Percentiles rank a stretch among this genome's conserved stretches.
These are phyloP conservation scores for Nicotiana attenuata DNA, from an alignment of 257 asterid genomes.

Conservation along the genomic window DNA sequence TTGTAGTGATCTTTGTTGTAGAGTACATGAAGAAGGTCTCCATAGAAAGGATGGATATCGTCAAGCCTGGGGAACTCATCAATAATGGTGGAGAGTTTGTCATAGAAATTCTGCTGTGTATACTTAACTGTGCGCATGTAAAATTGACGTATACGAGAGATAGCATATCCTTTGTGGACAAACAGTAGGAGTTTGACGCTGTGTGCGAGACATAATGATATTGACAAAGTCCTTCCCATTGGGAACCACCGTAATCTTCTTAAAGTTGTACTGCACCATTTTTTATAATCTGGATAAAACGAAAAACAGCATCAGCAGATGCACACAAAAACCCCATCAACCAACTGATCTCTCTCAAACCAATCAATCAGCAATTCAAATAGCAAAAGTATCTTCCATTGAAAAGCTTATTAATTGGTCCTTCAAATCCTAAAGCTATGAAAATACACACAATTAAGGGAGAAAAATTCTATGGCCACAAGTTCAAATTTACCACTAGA, in stretches of 20 bases:
- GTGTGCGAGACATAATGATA: slow-evolving; percentile 90
- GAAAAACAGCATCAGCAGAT: background rate
- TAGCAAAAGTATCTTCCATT: background rate
- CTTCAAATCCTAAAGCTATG: background rate
- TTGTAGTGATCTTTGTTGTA: slow-evolving; percentile 95
- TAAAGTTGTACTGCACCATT: slow-evolving; percentile 97
- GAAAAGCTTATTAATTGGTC: background rate
- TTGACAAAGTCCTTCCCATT: slow-evolving; percentile 85
- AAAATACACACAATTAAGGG: background rate
- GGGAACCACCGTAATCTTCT: slow-evolving; percentile 88
- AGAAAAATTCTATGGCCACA: background rate
- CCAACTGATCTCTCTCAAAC: background rate
- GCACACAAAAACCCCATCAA: background rate
- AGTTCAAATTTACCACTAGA: background rate
- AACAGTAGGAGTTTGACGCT: slow-evolving; percentile 90
- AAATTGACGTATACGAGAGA: slow-evolving; percentile 79
- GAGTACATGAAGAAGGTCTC: slow-evolving; percentile 87
- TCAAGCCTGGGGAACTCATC: slow-evolving; percentile 94
- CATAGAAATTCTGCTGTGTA: slow-evolving; percentile 75
- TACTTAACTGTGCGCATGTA: slow-evolving; percentile 96
- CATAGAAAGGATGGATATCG: slow-evolving; percentile 94
- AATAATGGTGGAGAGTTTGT: slow-evolving; percentile 77
- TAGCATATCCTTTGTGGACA: slow-evolving; percentile 97
- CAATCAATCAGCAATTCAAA: background rate
- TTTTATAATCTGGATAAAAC: slow-evolving; percentile 6